Conservation (phyloP, 352 stramenopile species). For the Globisporangium barbulae region DNA sequence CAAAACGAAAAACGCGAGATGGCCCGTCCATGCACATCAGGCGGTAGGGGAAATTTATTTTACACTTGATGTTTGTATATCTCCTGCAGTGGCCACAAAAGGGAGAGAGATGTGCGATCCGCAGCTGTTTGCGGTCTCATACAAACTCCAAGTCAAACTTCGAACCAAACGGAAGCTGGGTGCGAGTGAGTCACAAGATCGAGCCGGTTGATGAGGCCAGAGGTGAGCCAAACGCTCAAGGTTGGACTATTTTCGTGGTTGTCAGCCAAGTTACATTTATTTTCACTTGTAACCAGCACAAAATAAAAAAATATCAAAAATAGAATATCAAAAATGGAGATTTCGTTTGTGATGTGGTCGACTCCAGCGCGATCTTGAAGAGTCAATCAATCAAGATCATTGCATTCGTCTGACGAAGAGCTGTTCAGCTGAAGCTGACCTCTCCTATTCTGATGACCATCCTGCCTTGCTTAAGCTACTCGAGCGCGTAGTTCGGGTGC, state of each 20-base stretch:
- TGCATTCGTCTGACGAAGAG: no score
- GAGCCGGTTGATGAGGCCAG: conserved; percentile 2
- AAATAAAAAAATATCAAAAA: not conserved
- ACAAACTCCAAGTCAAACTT: not conserved
- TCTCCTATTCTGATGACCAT: not conserved
- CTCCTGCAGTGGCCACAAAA: not conserved
- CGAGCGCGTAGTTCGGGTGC: conserved; percentile 78
- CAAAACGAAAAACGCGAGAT: not conserved
- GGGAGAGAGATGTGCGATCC: conserved; percentile 6
- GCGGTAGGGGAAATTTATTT: not conserved
- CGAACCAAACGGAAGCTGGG: conserved; percentile 6
- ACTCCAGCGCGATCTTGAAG: no score
- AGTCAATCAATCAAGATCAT: no score
- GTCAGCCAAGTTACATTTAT: no score
- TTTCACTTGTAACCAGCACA: no score
- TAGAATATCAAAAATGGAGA: not conserved
- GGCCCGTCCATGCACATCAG: not conserved
- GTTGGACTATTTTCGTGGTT: no score
- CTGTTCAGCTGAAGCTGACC: not conserved
- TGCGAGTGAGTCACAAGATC: conserved; percentile 9
- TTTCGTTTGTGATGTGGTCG: no score
- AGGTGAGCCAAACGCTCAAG: not conserved
- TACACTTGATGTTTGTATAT: not conserved
- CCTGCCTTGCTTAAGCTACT: conserved; percentile 24
- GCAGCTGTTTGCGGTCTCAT: not conserved